Evolutionary conservation across 202 grass and related monocot species (phyloP), one percentile per base, ranked within the genome.

Genomic region (Panicum virgatum): DNA sequence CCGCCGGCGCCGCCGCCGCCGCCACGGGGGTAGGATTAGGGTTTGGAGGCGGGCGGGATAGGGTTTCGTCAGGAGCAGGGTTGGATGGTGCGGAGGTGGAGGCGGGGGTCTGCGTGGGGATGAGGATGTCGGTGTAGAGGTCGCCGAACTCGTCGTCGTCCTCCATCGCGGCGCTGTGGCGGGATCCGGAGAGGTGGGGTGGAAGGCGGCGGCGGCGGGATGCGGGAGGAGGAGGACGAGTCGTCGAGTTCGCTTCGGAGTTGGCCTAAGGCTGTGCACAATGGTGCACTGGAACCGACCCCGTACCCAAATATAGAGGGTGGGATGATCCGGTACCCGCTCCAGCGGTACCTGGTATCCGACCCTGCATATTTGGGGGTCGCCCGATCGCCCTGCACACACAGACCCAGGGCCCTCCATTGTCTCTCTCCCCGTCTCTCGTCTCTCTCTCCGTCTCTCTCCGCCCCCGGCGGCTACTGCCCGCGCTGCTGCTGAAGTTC

Each of bases 131-230:
- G 23, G 96, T 93, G 80, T 99, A 99, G 74, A 99, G 96, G 82
- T 96, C 96, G 66, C 96, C 96, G 83, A 99, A 99, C 72, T 96
- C 96, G 85, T 99, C 96, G 62, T 99, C 96, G 38, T 91, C 89
- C 26, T 99, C 96, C 96, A 98, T 98, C 45, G 75, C 48, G 37
- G 40, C 52, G 83, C 43, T 30, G 34, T 7, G 65, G 76, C 68
- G 14, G 65, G 77, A 82, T 77, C 53, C 66, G 69, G 27, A 10
- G 12, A 51, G 52, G 66, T 16, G 47, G 67, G 67, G 59, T 25
- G 73, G 66, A 23, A 69, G 67, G 68, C 81, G 89, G n/a, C n/a
- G 89, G 84, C 84, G 86, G 89, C 84, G 78, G 58, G 32, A 76
- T 27, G 58, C 50, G 27, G 20, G 38, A 57, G n/a, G 57, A 54